Conservation (phyloP, 2,329 filamentous ascomycete species). For the Corynespora cassiicola region DNA sequence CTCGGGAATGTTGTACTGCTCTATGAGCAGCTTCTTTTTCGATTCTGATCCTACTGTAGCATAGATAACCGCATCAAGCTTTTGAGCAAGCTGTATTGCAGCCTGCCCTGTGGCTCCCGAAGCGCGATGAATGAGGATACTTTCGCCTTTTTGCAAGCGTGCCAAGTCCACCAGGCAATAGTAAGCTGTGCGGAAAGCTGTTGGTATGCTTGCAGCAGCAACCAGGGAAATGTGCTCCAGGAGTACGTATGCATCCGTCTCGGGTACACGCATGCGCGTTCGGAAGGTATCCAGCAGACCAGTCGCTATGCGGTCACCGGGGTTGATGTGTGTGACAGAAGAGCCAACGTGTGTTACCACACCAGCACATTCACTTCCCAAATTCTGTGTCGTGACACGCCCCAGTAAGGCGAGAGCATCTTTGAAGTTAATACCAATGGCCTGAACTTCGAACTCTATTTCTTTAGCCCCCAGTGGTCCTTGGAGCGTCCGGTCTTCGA, state of each 20-base stretch:
- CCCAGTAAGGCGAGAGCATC: slow-evolving; percentile 1
- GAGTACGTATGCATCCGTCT: background rate
- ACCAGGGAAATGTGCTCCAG: slow-evolving; percentile 14
- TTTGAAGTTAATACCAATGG: slow-evolving; percentile 6
- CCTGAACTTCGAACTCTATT: slow-evolving; percentile 19
- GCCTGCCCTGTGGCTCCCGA: slow-evolving; percentile 29
- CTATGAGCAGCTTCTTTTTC: slow-evolving; percentile 13
- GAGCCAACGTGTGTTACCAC: slow-evolving; percentile 12
- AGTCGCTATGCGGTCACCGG: slow-evolving; percentile 16
- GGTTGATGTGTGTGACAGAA: slow-evolving; percentile 10
- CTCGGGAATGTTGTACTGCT: slow-evolving; percentile 25
- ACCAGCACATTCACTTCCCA: slow-evolving; percentile 18
- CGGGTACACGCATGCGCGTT: slow-evolving; percentile 7
- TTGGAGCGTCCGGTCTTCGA: background rate
- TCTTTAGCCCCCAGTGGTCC: slow-evolving; percentile 9
- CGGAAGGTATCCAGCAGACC: slow-evolving; percentile 2
- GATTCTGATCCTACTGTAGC: slow-evolving; percentile 21
- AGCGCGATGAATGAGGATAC: slow-evolving; percentile 31
- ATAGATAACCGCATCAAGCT: slow-evolving; percentile 19
- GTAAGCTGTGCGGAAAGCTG: slow-evolving; percentile 17
- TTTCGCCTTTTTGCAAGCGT: slow-evolving; percentile 34
- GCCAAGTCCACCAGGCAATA: slow-evolving; percentile 28
- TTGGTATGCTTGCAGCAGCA: slow-evolving; percentile 16
- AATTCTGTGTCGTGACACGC: background rate
- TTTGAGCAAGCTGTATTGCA: slow-evolving; percentile 25